Evolutionary conservation across 116 monocot species (phyloP).

Genomic region (Dioscorea cayenensis): DNA sequence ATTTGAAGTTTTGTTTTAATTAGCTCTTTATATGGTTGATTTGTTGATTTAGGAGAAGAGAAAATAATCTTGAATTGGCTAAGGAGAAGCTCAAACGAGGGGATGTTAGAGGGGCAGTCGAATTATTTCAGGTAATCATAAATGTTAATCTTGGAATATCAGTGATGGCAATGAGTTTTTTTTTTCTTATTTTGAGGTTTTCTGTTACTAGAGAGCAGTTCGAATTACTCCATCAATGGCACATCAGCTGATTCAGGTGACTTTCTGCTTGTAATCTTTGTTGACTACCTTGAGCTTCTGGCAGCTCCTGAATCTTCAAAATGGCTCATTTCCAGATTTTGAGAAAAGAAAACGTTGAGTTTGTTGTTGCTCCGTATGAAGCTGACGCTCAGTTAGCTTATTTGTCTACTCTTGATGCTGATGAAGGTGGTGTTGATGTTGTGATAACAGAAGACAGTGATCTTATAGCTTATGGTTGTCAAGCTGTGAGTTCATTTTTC

Average conservation of each 20-base stretch:
- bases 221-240: conserved; percentile 79
- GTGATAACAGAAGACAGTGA: conserved; percentile 95
- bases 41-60: conserved; percentile 46
- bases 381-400: conserved; percentile 94
- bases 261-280: background rate
- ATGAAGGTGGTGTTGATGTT: conserved; percentile 70
- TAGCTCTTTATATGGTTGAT: background rate
- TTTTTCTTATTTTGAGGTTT: background rate
- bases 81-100: conserved; percentile 62
- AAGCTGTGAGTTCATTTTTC: conserved; percentile 30
- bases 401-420: conserved; percentile 46
- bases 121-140: conserved; percentile 55
- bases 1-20: too few relatives aligned
- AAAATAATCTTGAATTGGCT: conserved; percentile 49
- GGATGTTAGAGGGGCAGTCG: conserved; percentile 41
- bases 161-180: background rate
- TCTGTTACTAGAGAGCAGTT: conserved; percentile 54
- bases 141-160: background rate
- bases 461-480: conserved; percentile 79
- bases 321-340: conserved; percentile 41
- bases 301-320: background rate
- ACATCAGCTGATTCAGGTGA: conserved; percentile 73
- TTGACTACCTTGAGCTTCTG: background rate
- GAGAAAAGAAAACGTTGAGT: conserved; percentile 59
- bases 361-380: conserved; percentile 87